These are phyloP conservation scores for Stemphylium lycopersici DNA, from an alignment of 2,329 filamentous ascomycete species.

Conservation along the genomic window DNA sequence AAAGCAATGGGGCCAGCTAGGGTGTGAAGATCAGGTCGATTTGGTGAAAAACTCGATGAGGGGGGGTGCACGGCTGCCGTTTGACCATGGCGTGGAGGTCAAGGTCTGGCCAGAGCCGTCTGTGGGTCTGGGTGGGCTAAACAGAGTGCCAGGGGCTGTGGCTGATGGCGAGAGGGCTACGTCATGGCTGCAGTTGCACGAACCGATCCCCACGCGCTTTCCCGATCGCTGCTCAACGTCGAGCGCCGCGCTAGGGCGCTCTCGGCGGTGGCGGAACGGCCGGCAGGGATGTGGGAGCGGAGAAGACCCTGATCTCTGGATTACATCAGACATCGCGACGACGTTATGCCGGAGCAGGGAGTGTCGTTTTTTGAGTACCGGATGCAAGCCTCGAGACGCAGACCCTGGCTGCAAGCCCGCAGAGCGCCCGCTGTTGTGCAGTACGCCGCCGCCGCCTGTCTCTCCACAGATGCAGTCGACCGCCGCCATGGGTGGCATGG, in stretches of 20 bases:
- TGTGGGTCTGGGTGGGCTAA: slow-evolving; percentile 2
- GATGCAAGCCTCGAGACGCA: slow-evolving; percentile 11
- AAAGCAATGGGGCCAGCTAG: slow-evolving; percentile 9
- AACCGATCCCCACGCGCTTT: slow-evolving; percentile 22
- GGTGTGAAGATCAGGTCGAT: slow-evolving; percentile 17
- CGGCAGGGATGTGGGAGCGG: slow-evolving; percentile 11
- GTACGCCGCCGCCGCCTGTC: neutral
- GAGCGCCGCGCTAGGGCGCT: slow-evolving; percentile 3
- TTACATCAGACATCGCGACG: slow-evolving; percentile 31
- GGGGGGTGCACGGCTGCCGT: slow-evolving; percentile 16
- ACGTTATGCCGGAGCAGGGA: slow-evolving; percentile 16
- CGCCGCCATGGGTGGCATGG: neutral
- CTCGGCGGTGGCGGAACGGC: slow-evolving; percentile 1
- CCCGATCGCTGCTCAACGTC: slow-evolving; percentile 22
- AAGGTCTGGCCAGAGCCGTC: slow-evolving; percentile 17
- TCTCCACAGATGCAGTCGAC: neutral
- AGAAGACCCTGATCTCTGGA: slow-evolving; percentile 31
- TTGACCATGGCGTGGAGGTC: slow-evolving; percentile 20
- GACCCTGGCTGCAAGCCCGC: slow-evolving; percentile 7
- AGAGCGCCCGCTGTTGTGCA: neutral
- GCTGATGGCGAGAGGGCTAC: slow-evolving; percentile 20
- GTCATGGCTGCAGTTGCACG: slow-evolving; percentile 9
- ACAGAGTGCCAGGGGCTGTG: slow-evolving; percentile 22
- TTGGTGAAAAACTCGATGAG: slow-evolving; percentile 21
- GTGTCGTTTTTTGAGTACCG: slow-evolving; percentile 19